Conservation (phyloP, 805 yeast species). For the Candida ulmi region DNA sequence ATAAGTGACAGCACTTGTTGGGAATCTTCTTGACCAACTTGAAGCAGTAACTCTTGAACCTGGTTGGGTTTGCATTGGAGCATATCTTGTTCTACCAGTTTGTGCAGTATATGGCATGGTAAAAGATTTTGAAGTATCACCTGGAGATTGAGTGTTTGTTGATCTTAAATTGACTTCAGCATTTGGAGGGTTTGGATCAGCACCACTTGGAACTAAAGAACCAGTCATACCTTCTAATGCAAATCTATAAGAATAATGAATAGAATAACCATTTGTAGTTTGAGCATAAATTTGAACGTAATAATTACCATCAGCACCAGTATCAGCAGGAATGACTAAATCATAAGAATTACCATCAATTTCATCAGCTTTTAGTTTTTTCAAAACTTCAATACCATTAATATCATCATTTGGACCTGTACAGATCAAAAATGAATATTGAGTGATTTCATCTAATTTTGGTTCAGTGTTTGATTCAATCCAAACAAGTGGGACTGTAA, state of each 20-base stretch:
- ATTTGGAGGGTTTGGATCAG: conserved; percentile 35
- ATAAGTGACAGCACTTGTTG: conserved; percentile 64
- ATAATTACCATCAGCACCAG: conserved; percentile 61
- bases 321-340: conserved; percentile 37
- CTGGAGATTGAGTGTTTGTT: conserved; percentile 30
- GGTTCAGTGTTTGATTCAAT: conserved; percentile 49
- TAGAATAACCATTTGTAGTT: conserved; percentile 37
- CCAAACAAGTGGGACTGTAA: conserved; percentile 39
- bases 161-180: conserved; percentile 31
- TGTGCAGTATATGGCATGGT: conserved; percentile 69
- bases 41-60: conserved; percentile 59
- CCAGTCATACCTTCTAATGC: conserved; percentile 71
- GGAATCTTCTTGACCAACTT: conserved; percentile 59
- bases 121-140: conserved; percentile 48
- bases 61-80: conserved; percentile 94
- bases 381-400: conserved; percentile 30
- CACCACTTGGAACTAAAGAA: conserved; percentile 34
- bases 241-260: conserved; percentile 67
- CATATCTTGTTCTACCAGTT: conserved; percentile 73
- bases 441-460: conserved; percentile 33
- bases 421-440: conserved; percentile 53
- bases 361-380: conserved; percentile 23
- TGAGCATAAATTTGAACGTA: conserved; percentile 62
- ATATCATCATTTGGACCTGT: conserved; percentile 61
- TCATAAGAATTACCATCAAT: conserved; percentile 30